These are phyloP conservation scores for Aspergillus indologenus DNA, from an alignment of 495 filamentous ascomycete genomes.

Conservation along the genomic window DNA sequence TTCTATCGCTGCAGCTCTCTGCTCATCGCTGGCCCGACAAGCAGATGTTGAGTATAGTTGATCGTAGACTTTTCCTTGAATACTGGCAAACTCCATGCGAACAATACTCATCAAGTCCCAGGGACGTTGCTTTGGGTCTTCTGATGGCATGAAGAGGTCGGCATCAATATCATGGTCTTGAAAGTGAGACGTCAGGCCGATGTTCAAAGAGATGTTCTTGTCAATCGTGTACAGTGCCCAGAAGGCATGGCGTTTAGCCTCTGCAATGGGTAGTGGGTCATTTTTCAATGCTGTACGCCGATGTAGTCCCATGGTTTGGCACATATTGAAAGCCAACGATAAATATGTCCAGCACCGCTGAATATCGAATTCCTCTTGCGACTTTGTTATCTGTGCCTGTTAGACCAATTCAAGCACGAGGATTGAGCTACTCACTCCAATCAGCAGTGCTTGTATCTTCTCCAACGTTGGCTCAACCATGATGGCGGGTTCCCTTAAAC, in stretches of 20 bases:
- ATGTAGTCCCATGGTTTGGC: slow-evolving; percentile 25
- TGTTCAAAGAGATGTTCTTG: slow-evolving; percentile 27
- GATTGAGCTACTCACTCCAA: slow-evolving; percentile 17
- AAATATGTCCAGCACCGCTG: slow-evolving; percentile 29
- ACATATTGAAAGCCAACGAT: slow-evolving; percentile 29
- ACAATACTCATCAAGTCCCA: slow-evolving; percentile 27
- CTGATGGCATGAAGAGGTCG: slow-evolving; percentile 18
- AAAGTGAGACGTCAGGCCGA: slow-evolving; percentile 27
- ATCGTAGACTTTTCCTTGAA: slow-evolving; percentile 27
- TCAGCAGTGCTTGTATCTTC: slow-evolving; percentile 26
- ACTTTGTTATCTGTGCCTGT: slow-evolving; percentile 20
- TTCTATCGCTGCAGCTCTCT: slow-evolving; percentile 13
- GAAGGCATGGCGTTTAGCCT: slow-evolving; percentile 26
- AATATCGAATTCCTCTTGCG: slow-evolving; percentile 28
- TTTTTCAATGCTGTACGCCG: slow-evolving; percentile 14
- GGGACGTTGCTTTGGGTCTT: slow-evolving; percentile 13
- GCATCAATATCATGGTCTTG: slow-evolving; percentile 30
- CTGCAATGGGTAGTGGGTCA: slow-evolving; percentile 13
- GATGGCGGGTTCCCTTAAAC: slow-evolving; percentile 22
- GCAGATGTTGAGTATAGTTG: slow-evolving; percentile 22
- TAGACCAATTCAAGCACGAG: background rate
- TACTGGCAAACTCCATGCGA: slow-evolving; percentile 22
- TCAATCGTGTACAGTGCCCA: slow-evolving; percentile 29
- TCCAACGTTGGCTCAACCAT: slow-evolving; percentile 23
- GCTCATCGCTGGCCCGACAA: slow-evolving; percentile 8